Base-by-base conservation (phyloP, 768 basidiomycete species). In the Gelatoporia subvermispora region DNA sequence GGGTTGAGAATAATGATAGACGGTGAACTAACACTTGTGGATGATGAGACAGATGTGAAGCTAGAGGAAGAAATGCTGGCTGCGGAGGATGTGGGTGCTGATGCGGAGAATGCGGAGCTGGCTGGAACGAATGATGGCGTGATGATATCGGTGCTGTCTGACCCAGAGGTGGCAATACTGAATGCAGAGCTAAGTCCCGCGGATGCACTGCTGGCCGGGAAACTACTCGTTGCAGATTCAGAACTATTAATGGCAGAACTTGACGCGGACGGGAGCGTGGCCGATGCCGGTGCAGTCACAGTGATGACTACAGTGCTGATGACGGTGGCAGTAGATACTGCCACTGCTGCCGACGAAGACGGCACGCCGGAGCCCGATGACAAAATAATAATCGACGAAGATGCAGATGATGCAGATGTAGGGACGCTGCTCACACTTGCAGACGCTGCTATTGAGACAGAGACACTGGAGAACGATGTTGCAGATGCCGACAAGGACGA, bases 281-380 rank as follows among this genome's bases (percentile, higher is more conserved):
- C n/a, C 24, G 24, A 13, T 10, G 51, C 13, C 9, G 50, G 35
- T 10, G 54, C 49, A 13, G 59, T 57, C 34, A 58, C 54, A 2
- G 61, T 63, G 17, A 63, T 55, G n/a, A 61, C 43, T 3, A 57
- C 45, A 3, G 62, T 63, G 34, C 58, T 59, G 15, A 61, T 43
- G 13, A 61, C 58, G 8, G 53, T 56, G 8, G 57, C 54, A 8
- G 58, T 59, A 8, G 50, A 39, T 2, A 51, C 44, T 8, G 50
- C 43, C 1, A 50, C 38, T 0, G 49, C 44, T 8, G 50, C 43
- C 1, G 48, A 34, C 0, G 25, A 31, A 13, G 47, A 28, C 10
- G 17, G n/a, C 4, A 34, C 23, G 1, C 22, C 9, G 16, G 25
- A 8, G 25, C 15, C 4, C 21, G 18, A 22, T 15, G 31, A 45